Percentiles rank a stretch among this genome's conserved stretches.
phyloP scores from a whole-genome alignment of 2,329 filamentous ascomycete genomes.

The Fusarium foetens region DNA sequence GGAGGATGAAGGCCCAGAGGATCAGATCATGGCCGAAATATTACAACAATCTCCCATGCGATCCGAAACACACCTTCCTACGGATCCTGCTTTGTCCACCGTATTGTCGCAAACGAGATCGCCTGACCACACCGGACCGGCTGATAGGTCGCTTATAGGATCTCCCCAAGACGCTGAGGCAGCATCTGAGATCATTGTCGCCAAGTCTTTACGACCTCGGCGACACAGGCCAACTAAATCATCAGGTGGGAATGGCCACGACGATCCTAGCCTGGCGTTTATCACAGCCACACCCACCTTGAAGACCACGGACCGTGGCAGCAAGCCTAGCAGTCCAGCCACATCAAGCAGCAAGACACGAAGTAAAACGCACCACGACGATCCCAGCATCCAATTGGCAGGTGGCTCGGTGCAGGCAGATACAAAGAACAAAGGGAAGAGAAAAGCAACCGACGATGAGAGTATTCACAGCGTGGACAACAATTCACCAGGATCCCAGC shows the following conservation, averaged over 20 bases:
- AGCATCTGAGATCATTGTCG: conserved; percentile 42
- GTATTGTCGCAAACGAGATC: conserved; percentile 19
- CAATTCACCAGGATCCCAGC: conserved; percentile 37
- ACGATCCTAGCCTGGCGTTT: conserved; percentile 47
- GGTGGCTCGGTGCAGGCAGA: conserved; percentile 33
- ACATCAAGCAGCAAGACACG: conserved; percentile 44
- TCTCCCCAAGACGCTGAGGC: conserved; percentile 22
- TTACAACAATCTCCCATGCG: conserved; percentile 42
- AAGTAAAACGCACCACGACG: conserved; percentile 39
- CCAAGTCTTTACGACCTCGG: conserved; percentile 47
- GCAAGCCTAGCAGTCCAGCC: conserved; percentile 30
- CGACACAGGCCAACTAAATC: conserved; percentile 41
- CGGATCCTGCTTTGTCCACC: conserved; percentile 19
- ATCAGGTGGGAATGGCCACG: conserved; percentile 34
- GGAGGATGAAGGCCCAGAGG: conserved; percentile 38
- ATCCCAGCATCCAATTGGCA: conserved; percentile 40
- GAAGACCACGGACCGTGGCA: conserved; percentile 19
- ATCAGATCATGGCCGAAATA: conserved; percentile 47
- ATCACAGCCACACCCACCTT: conserved; percentile 36
- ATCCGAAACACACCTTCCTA: conserved; percentile 4
- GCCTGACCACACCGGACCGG: conserved; percentile 12
- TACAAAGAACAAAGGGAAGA: conserved; percentile 37
- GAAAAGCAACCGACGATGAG: conserved; percentile 27
- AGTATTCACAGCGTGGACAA: conserved; percentile 23
- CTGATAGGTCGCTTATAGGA: conserved; percentile 12